Evolutionary conservation across 208 protist species (phyloP), one percentile per base, ranked within the genome.

Genomic region (Leishmania lainsoni): DNA sequence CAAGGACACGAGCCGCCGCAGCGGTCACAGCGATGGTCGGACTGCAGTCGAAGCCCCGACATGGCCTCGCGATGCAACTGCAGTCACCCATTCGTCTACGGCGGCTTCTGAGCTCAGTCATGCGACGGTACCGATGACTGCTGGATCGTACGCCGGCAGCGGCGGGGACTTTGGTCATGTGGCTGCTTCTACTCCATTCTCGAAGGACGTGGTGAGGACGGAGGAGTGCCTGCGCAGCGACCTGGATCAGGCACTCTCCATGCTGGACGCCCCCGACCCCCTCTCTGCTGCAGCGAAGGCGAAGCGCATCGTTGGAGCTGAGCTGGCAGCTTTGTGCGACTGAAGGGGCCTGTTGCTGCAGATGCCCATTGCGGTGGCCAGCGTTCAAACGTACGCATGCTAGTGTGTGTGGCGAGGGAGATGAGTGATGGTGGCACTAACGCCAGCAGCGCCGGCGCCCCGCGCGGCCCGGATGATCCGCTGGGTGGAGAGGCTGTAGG

Each of bases 261-360:
- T 88, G 35, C 78, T 95, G 51, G 84, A 90, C 65, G 87, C 81
- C 1, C 75, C 89, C n/a, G 90, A 92, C 65, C 85, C 86, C 26
- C 63, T 91, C 2, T 81, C 83, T 4, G 68, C 61, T 17, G 78
- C 76, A 49, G 81, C 74, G 17, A 94, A 92, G 74, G 79, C 81
- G 75, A 88, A 85, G 54, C 76, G 87, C 32, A 66, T 83, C 6
- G 78, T 88, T 8, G 85, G 88, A 17, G 74, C 54, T 39, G 79
- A 85, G 35, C 76, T 92, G n/a, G 70, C 72, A 6, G 81, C 85
- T 1, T 42, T 88, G 16, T 81, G 74, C 35, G 66, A 75, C 39
- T 85, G 39, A 71, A 26, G 5, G 48, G 16, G 5, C 48, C 45
- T 42, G 12, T 35, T 69, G 45, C 20, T 22, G 35, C 45, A 72